These are phyloP conservation scores for Neurospora sublineolata DNA, from an alignment of 495 filamentous ascomycete species.

Conservation along the genomic window DNA sequence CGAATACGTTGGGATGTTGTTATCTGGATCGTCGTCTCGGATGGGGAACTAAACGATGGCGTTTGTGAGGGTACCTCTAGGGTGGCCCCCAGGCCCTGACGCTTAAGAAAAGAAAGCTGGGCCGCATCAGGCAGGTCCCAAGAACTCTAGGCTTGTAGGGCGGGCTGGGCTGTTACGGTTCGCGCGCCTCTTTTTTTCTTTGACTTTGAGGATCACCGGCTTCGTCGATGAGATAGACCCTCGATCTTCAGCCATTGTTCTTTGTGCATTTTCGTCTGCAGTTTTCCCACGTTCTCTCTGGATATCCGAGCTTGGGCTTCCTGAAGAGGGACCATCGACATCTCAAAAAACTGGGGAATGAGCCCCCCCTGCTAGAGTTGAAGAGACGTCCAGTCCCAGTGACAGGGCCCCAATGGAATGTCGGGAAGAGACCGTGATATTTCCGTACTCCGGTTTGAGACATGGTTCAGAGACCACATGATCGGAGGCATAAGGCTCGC, in stretches of 20 bases:
- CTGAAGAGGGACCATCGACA: not conserved
- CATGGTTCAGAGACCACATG: not conserved
- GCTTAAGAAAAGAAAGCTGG: not conserved
- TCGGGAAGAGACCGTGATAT: not conserved
- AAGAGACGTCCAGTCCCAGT: not conserved
- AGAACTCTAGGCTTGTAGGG: not conserved
- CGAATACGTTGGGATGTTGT: not conserved
- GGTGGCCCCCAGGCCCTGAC: not conserved
- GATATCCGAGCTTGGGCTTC: not conserved
- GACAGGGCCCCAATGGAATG: not conserved
- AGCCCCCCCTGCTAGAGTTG: not conserved
- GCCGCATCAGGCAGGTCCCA: not conserved
- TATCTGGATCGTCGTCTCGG: not conserved
- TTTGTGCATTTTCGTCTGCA: not conserved
- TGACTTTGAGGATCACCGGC: not conserved
- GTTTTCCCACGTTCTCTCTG: not conserved
- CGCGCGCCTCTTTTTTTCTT: not conserved
- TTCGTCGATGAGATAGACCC: not conserved
- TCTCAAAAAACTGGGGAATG: not conserved
- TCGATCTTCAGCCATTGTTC: not conserved
- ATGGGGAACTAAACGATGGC: not conserved
- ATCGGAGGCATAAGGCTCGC: not conserved
- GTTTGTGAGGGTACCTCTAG: not conserved
- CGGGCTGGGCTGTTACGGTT: not conserved
- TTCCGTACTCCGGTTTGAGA: not conserved